Evolutionary conservation across 2,329 filamentous ascomycete genomes (phyloP), one percentile per base, ranked within the genome.

Genomic region (Pestalotiopsis fici): DNA sequence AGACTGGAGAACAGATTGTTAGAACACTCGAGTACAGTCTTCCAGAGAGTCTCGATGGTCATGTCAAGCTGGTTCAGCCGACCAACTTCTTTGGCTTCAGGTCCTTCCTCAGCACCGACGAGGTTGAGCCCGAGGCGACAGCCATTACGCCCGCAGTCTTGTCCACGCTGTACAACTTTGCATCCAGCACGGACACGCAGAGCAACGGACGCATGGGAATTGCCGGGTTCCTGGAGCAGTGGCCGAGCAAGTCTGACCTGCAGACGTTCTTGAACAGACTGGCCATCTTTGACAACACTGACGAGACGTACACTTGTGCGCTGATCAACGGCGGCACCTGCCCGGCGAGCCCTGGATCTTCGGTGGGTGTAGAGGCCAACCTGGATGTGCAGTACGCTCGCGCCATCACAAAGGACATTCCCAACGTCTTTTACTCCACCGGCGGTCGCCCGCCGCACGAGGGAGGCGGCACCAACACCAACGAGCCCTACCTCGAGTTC

Each of bases 401-500:
- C 15, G 59, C 64, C 4, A 61, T 66, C 64, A 66, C 56, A 3
- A 61, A 60, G 35, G 35, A 47, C 2, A 66, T 66, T 18, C 64
- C 64, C 35, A 66, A 60, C 21, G 57, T 61, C 56, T 60, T 37
- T 0, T 66, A 66, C 39, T 50, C 35, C 37, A 43, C 35, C 21
- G 64, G 55, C 12, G 64, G 64, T 3, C 21, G 31, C 2, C 50
- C 50, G 9, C 63, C 63, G 11, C 31, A 59, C 23, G 54, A 31
- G 21, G 61, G 61, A 3, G 35, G 61, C 50, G 61, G 61, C 27
- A 54, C 61, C 15, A 64, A 64, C 61, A 43, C 80, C n/a, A 91
- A 92, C 76, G 90, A 92, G 79, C 90, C 90, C 0, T 93, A 91
- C 76, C 81, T 92, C 1, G 86, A 86, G n/a, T 91, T 88, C 77